Percentiles rank a stretch among this genome's conserved stretches.
These are phyloP conservation scores for Stenocarpella maydis DNA, from an alignment of 2,329 filamentous ascomycete species.

Conservation along the genomic window DNA sequence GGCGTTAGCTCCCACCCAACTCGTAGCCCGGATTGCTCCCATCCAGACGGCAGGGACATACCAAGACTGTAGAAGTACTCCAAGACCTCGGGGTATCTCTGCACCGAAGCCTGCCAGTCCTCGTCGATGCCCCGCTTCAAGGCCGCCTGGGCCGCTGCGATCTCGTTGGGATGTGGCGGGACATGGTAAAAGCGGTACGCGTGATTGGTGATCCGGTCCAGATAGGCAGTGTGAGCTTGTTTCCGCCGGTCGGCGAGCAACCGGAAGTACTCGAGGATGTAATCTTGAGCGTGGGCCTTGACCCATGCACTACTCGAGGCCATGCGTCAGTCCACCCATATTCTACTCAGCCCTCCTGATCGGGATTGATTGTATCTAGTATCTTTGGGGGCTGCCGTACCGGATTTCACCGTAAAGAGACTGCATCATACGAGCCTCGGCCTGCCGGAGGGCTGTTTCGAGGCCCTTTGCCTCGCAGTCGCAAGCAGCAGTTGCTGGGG, in stretches of 20 bases:
- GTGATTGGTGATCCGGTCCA: conserved; percentile 64
- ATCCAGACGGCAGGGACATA: background rate
- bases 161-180: conserved; percentile 67
- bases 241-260: conserved; percentile 69
- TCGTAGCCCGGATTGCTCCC: no score
- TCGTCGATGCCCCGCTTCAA: conserved; percentile 80
- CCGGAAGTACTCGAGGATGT: conserved; percentile 72
- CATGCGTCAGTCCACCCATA: conserved; percentile 5
- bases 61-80: conserved; percentile 78
- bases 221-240: conserved; percentile 60
- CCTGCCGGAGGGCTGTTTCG: conserved; percentile 68
- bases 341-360: background rate
- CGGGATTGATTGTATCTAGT: background rate
- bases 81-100: conserved; percentile 81
- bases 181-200: conserved; percentile 66
- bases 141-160: conserved; percentile 69
- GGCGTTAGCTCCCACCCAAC: background rate
- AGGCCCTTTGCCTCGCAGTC: conserved; percentile 73
- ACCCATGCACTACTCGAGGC: conserved; percentile 64
- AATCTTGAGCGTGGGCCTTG: conserved; percentile 70
- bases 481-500: conserved; percentile 65
- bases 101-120: conserved; percentile 79
- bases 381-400: conserved; percentile 49
- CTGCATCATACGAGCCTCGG: conserved; percentile 70
- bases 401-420: conserved; percentile 69